Base-by-base conservation (phyloP, 2,329 filamentous ascomycete species). In the Aureobasidium subglaciale region DNA sequence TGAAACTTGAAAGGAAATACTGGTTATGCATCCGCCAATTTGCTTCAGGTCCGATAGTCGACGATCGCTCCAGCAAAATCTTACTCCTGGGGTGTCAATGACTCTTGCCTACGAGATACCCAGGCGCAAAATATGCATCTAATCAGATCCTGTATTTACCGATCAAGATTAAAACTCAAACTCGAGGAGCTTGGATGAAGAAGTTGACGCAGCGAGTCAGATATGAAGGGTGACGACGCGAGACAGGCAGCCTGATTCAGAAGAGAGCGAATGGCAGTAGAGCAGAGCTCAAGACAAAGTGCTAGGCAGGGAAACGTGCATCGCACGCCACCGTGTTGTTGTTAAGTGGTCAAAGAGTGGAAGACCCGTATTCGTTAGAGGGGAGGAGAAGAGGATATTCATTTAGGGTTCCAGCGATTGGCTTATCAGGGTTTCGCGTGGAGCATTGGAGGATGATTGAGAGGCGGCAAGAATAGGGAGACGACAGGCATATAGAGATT, bases 221-320 rank as follows among this genome's bases (percentile, higher is more conserved):
- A 27, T 4, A 13, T 15, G n/a, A 18, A 27, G 5, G 9, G 16
- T 27, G 22, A 50, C 27, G 15, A 8, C 2, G 32, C 46, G 32
- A 50, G 46, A 22, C 34, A 38, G 34, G 32, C 16, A 13, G 32
- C 46, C 46, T 50, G 46, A 50, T 18, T 50, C 46, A 50, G 46
- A 37, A 29, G 34, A n/a, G 9, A 49, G 45, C 45, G 8, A 27
- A 27, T 49, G 22, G 32, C 46, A 20, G 4, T 20, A 9, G 15
- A 5, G 7, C 32, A 37, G 27, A 37, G 46, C 18, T 25, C 30
- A 18, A 35, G 46, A 49, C 45, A n/a, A 38, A 29, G 24, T 37
- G 22, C 13, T 38, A 9, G 34, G 46, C 46, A 50, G 37, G 32
- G 32, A 13, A 29, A 25, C 13, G 9, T 24, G 27, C 22, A 29